Conservation (phyloP, 495 filamentous ascomycete genomes). For the Trichoderma virens region DNA sequence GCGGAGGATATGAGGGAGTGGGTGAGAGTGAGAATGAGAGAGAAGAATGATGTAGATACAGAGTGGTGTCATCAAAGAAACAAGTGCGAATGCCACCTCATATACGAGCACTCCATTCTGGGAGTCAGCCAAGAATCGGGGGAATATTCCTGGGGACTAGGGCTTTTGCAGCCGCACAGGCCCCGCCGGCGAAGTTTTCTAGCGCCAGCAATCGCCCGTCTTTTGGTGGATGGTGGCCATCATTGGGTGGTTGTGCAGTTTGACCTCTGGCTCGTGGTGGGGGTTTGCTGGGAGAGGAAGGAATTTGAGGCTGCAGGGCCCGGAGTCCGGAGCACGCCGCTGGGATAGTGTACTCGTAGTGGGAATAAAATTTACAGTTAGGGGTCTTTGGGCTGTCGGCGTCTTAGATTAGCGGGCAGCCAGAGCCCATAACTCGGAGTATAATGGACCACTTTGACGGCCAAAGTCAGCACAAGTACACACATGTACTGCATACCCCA, state of each 20-base stretch:
- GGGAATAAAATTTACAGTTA: not conserved
- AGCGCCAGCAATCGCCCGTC: not conserved
- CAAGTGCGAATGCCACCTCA: no score
- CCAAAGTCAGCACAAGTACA: not conserved
- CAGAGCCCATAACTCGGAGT: not conserved
- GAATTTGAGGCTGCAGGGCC: not conserved
- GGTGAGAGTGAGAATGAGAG: not conserved
- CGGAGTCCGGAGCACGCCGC: not conserved
- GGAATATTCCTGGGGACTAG: no score
- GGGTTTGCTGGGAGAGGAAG: not conserved
- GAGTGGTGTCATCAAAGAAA: no score
- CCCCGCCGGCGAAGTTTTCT: slow-evolving; percentile 5
- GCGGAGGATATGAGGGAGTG: not conserved
- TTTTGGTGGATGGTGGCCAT: not conserved
- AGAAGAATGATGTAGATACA: no score
- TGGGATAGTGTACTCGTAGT: not conserved
- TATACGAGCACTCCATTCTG: no score
- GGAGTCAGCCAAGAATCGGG: no score
- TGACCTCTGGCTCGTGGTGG: no score
- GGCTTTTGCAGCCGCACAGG: no score
- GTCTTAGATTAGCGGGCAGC: not conserved
- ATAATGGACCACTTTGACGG: not conserved
- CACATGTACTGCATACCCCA: no score
- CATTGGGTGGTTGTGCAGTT: not conserved
- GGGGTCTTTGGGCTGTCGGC: not conserved